Conservation (phyloP, 371 early-diverging fungal genomes). For the Syncephalis fuscata region DNA sequence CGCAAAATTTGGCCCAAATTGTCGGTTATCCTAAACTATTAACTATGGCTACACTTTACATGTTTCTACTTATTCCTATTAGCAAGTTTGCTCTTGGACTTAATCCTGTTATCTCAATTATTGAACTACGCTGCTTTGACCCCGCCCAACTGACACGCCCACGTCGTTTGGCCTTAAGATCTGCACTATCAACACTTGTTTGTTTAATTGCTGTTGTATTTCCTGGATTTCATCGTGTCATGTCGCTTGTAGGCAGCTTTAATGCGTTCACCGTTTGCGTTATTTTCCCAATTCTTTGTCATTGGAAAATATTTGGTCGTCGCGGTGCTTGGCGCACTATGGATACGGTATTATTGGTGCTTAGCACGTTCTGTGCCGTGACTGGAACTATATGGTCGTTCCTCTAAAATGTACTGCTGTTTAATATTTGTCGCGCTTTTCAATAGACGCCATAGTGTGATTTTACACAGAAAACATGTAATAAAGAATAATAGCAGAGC, state of each 20-base stretch:
- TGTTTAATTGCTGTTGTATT: slow-evolving; percentile 25
- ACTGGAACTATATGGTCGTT: slow-evolving; percentile 18
- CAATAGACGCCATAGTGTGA: no score
- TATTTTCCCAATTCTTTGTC: slow-evolving; percentile 35
- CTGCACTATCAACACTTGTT: slow-evolving; percentile 18
- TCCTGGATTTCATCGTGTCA: slow-evolving; percentile 45
- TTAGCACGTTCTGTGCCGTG: slow-evolving; percentile 12
- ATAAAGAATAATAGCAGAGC: no score
- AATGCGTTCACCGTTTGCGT: slow-evolving; percentile 41
- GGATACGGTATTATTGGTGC: slow-evolving; percentile 9
- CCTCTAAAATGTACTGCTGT: slow-evolving; percentile 1
- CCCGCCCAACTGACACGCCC: slow-evolving; percentile 9
- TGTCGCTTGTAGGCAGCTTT: slow-evolving; percentile 46
- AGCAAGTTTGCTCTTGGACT: slow-evolving; percentile 47
- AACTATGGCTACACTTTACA: slow-evolving; percentile 31
- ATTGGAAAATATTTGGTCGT: slow-evolving; percentile 19
- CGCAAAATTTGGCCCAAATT: slow-evolving; percentile 42
- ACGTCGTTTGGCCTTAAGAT: slow-evolving; percentile 10
- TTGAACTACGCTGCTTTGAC: slow-evolving; percentile 23
- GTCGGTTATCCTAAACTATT: slow-evolving; percentile 31
- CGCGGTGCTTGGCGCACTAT: slow-evolving; percentile 6
- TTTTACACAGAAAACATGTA: no score
- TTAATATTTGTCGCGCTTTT: no score
- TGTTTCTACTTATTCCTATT: slow-evolving; percentile 48
- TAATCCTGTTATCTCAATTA: slow-evolving; percentile 33